Evolutionary conservation across 2,329 filamentous ascomycete genomes (phyloP).

Genomic region (Microdochium bolleyi): DNA sequence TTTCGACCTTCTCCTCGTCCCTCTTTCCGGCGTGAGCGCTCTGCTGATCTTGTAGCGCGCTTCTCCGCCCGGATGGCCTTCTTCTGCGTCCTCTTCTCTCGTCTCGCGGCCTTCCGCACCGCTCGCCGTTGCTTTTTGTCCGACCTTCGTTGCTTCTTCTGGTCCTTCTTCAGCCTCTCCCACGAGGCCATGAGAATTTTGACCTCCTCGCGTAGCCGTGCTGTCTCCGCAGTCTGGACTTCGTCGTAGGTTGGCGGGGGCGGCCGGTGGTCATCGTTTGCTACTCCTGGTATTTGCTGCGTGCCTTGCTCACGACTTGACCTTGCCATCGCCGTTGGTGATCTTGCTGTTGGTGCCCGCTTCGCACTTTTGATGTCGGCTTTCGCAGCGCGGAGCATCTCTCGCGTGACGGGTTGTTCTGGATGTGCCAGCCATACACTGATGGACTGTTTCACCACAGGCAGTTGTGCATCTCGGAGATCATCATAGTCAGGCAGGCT

Average conservation of each 20-base stretch:
- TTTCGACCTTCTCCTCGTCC: no score
- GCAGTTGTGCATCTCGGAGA: slow-evolving; percentile 38
- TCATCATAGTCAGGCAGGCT: slow-evolving; percentile 47
- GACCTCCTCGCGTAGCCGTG: slow-evolving; percentile 33
- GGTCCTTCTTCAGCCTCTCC: slow-evolving; percentile 28
- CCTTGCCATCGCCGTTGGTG: neutral
- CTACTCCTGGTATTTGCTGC: no score
- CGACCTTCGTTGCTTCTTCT: slow-evolving; percentile 20
- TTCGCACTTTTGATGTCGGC: slow-evolving; percentile 34
- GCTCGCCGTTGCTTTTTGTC: slow-evolving; percentile 20
- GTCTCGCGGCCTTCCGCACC: slow-evolving; percentile 12
- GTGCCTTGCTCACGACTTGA: no score
- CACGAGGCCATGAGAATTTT: slow-evolving; percentile 35
- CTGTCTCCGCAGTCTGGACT: slow-evolving; percentile 18
- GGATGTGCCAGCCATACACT: slow-evolving; percentile 40
- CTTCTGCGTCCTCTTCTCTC: slow-evolving; percentile 19
- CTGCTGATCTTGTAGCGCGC: neutral
- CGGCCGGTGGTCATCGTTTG: neutral
- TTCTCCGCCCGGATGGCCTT: neutral
- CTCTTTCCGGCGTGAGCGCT: no score
- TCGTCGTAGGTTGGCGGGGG: slow-evolving; percentile 3
- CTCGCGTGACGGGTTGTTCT: slow-evolving; percentile 37
- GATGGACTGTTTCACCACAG: slow-evolving; percentile 34
- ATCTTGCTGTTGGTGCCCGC: slow-evolving; percentile 2
- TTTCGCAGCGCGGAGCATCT: slow-evolving; percentile 30